Percentiles rank a stretch among this genome's conserved stretches.
phyloP scores from a whole-genome alignment of 257 asterid species.

The Verbascum thapsus region DNA sequence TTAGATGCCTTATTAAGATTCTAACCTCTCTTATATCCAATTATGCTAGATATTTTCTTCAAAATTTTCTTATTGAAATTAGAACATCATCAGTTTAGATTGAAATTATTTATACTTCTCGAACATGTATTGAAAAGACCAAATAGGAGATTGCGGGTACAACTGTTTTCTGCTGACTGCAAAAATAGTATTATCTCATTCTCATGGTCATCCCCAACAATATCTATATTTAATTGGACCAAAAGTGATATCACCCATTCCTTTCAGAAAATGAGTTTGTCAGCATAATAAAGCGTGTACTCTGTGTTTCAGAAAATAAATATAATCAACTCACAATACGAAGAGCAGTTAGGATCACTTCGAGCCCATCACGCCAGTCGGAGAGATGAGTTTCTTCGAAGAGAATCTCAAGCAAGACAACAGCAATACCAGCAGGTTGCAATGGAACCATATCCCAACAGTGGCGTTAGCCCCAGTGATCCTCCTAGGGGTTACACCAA shows the following conservation, averaged over 20 bases:
- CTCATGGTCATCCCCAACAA: not conserved
- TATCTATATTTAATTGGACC: not conserved
- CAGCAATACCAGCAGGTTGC: conserved; percentile 66
- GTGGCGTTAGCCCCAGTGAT: conserved; percentile 41
- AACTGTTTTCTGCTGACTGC: no score
- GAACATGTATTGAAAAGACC: not conserved
- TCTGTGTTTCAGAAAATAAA: conserved; percentile 54
- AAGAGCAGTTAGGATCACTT: conserved; percentile 66
- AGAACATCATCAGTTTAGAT: not conserved
- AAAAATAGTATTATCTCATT: not conserved
- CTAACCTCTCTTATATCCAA: no score
- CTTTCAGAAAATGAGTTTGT: not conserved
- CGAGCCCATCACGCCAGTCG: conserved; percentile 60
- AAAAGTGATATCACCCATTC: no score
- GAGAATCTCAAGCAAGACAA: conserved; percentile 68
- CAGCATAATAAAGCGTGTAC: not conserved
- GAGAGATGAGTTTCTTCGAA: conserved; percentile 64
- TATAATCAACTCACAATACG: conserved; percentile 57
- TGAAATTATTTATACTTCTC: not conserved
- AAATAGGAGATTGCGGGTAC: not conserved
- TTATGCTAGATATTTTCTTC: not conserved
- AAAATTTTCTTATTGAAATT: no score
- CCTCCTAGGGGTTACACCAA: conserved; percentile 49
- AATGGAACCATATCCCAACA: conserved; percentile 50
- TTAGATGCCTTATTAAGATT: not conserved